phyloP scores from a whole-genome alignment of 106 monocot genomes.

The Dactylorhiza incarnata region DNA sequence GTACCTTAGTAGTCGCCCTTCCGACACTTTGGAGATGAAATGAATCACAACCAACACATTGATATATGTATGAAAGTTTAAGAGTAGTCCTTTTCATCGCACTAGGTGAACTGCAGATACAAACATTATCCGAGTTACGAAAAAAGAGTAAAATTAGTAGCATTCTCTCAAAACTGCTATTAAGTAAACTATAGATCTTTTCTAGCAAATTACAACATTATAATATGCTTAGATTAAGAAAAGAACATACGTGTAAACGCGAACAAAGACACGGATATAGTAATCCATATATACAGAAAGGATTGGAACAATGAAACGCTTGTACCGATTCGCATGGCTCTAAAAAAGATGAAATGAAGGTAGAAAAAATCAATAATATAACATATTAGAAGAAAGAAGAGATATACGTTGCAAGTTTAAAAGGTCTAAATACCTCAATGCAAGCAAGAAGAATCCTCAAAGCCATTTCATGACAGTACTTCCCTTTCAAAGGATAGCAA shows the following conservation, averaged over 20 bases:
- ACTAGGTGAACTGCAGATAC: constrained; percentile 56
- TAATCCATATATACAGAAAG: constrained; percentile 94
- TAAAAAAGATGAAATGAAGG: constrained; percentile 13
- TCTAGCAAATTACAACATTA: too few species aligned
- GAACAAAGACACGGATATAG: constrained; percentile 88
- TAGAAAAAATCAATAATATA: background rate
- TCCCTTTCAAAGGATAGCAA: constrained; percentile 78
- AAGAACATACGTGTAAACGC: constrained; percentile 64
- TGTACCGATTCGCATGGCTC: constrained; percentile 91
- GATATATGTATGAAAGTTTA: constrained; percentile 87
- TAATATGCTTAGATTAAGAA: background rate
- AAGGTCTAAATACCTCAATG: constrained; percentile 59
- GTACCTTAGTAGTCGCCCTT: constrained; percentile 67
- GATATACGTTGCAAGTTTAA: background rate
- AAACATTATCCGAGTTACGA: background rate
- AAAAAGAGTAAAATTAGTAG: background rate
- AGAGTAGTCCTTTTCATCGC: constrained; percentile 81
- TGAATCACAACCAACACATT: constrained; percentile 90
- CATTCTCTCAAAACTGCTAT: background rate
- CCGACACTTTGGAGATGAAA: constrained; percentile 85
- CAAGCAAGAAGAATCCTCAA: constrained; percentile 77
- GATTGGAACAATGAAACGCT: constrained; percentile 77
- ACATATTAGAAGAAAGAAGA: background rate
- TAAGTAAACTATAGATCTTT: background rate
- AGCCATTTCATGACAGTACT: constrained; percentile 93